Evolutionary conservation across 2,329 filamentous ascomycete genomes (phyloP), one percentile per base, ranked within the genome.

Genomic region (Neonectria sp.): DNA sequence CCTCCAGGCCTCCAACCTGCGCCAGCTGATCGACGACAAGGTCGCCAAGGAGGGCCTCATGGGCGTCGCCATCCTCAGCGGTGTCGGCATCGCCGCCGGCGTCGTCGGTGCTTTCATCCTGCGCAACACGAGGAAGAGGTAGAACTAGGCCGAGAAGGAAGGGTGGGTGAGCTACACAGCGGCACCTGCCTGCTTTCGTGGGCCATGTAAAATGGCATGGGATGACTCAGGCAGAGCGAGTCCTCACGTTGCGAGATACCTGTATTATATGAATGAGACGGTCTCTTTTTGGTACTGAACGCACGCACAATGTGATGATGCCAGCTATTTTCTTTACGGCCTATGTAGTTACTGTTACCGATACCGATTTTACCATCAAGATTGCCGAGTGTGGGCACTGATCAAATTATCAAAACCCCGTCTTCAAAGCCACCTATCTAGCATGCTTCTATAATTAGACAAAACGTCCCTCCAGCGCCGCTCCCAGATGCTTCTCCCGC

Each of bases 41-140:
- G 96, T 99, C 68, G 93, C 95, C 63, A 97, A 92, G 85, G 96
- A 99, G 83, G 96, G 96, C 0, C 82, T 99, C 69, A 89, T 98
- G 84, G 96, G 96, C 51, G 95, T 97, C 64, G 96, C 96, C 49
- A 98, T 99, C 79, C 90, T 98, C 49, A 95, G 95, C 69, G 95
- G 96, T 35, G 89, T 98, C 63, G 95, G 95, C 60, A 92, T 98
- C 68, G 95, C 94, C 2, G 96, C 95, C 3, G 96, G 95, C n/a
- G 91, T 98, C 17, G 91, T 98, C 17, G 96, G 95, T 37, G 95
- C 94, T 15, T 89, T 98, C 77, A 80, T 99, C 70, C 88, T 98
- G 79, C 92, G 90, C 82, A 93, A 94, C 69, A 88, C 91, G 71
- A 90, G 90, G 82, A 91, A 83, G 79, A 84, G 86, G 77, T 89